Conservation (phyloP, 805 yeast species). For the Grigorovia humatica region DNA sequence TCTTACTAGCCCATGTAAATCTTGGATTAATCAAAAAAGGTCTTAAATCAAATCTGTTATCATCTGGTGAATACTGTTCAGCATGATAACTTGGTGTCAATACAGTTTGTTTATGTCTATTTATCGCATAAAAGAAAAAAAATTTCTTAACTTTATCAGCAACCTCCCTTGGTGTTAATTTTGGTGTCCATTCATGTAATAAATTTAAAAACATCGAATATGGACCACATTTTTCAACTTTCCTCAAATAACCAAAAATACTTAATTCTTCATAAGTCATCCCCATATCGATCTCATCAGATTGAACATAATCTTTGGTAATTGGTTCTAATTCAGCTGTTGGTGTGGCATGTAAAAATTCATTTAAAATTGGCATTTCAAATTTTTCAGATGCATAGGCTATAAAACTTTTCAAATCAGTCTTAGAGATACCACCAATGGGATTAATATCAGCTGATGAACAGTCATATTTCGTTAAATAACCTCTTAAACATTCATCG, state of each 20-base stretch:
- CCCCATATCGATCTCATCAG: slow-evolving; percentile 98
- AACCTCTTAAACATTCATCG: slow-evolving; percentile 93
- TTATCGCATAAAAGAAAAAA: slow-evolving; percentile 87
- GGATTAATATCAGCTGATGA: slow-evolving; percentile 97
- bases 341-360: slow-evolving; percentile 85
- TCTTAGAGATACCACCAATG: slow-evolving; percentile 96
- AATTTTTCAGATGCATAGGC: slow-evolving; percentile 63
- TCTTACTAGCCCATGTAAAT: slow-evolving; percentile 80
- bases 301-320: slow-evolving; percentile 82
- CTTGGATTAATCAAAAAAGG: slow-evolving; percentile 91
- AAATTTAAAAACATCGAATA: slow-evolving; percentile 86
- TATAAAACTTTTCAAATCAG: slow-evolving; percentile 80
- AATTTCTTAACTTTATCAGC: slow-evolving; percentile 89
- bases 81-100: slow-evolving; percentile 96
- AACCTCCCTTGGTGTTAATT: slow-evolving; percentile 69
- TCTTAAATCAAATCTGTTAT: slow-evolving; percentile 87
- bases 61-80: slow-evolving; percentile 96
- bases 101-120: slow-evolving; percentile 96
- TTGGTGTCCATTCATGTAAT: slow-evolving; percentile 86
- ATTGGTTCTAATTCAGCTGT: slow-evolving; percentile 98
- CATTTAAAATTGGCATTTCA: slow-evolving; percentile 64
- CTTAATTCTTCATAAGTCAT: slow-evolving; percentile 93
- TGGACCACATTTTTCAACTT: slow-evolving; percentile 93
- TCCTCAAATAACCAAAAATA: slow-evolving; percentile 80
- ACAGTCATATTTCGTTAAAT: slow-evolving; percentile 92